Evolutionary conservation across 352 stramenopile species (phyloP), one percentile per base, ranked within the genome.

Genomic region (Globisporangium rhizosaccharum): DNA sequence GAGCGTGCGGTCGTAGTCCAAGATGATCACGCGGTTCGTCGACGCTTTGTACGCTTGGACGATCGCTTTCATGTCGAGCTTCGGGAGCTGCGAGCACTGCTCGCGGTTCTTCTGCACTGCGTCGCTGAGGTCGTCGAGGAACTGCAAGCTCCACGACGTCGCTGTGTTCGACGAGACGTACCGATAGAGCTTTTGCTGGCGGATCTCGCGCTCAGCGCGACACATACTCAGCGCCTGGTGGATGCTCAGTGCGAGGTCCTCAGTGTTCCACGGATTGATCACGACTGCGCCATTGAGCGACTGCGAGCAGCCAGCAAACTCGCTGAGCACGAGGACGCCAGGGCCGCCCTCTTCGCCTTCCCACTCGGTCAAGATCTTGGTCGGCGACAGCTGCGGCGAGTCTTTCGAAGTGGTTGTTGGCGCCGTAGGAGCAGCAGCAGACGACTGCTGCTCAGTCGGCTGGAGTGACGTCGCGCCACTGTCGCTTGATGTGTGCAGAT

Each of bases 301-400:
- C 69, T 96, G 87, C 15, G 87, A 90, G 45, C 76, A 93, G 1
- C 88, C 88, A 25, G 88, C 87, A 65, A 97, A 97, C 59, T 97
- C 88, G 44, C 84, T 95, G 37, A 96, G 63, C 20, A 97, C 75
- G 26, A 97, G 66, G 28, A 96, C 88, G 3, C 88, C 88, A 1
- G 87, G 88, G 0, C 86, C 87, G 2, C 79, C 79, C 71, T 90
- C 72, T 73, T 90, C 80, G 53, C 80, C 79, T 68, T 92, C 79
- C 81, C 79, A 91, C 33, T 88, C 77, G 26, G 79, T 87, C 57
- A 89, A 44, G 41, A 89, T 75, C 67, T 80, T 75, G 18, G 68
- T 78, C 2, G 73, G 66, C 20, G 73, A 82, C 18, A 77, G 39
- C 41, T 72, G 67, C 50, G 65, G 64, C 30, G 50, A 65, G 28